Evolutionary conservation across 164 flowering plant genomes (phyloP), one percentile per base, ranked within the genome.

Genomic region (Malania oleifera): DNA sequence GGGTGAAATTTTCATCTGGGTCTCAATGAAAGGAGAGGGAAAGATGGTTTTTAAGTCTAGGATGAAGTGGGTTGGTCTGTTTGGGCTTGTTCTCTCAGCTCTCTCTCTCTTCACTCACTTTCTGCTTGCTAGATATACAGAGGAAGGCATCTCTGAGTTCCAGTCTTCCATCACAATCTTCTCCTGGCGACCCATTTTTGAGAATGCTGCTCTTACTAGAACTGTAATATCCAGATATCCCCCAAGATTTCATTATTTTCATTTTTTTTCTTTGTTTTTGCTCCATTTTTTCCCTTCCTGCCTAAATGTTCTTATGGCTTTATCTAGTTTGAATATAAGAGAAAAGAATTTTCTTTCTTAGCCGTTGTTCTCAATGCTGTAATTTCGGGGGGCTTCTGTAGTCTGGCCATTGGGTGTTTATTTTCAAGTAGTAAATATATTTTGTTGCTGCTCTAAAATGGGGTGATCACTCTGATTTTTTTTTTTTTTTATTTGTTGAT

Each of bases 161-260:
- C 80, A 77, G 56, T 64, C 90, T 62, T 76, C 88, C 0, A 61
- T 85, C 56, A 82, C 91, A 13, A 75, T 90, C 79, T 88, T 93
- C 70, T 76, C 89, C 43, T 87, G 97, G 96, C 68, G 84, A 81
- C 89, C 95, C 73, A 66, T 73, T 38, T 82, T 84, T 66, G 78
- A 77, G 20, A 73, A 67, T 65, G 60, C 77, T 11, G 81, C 77
- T 64, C 72, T 75, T 59, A 45, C 79, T 48, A 68, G 47, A 63
- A 73, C 54, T 73, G 96, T 89, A 80, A 82, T 56, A 57, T 44
- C 8, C 29, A 19, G 0, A 37, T n/a, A 47, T 45, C 67, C 62
- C 50, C 51, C 59, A 60, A 72, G 59, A 65, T 70, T 61, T 50
- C 64, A 56, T 24, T 52, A 55, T 63, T 54, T 15, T 38, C 3